Evolutionary conservation across 1,139 yeast genomes (phyloP).

Genomic region (Entelexis paramagnoliae): DNA sequence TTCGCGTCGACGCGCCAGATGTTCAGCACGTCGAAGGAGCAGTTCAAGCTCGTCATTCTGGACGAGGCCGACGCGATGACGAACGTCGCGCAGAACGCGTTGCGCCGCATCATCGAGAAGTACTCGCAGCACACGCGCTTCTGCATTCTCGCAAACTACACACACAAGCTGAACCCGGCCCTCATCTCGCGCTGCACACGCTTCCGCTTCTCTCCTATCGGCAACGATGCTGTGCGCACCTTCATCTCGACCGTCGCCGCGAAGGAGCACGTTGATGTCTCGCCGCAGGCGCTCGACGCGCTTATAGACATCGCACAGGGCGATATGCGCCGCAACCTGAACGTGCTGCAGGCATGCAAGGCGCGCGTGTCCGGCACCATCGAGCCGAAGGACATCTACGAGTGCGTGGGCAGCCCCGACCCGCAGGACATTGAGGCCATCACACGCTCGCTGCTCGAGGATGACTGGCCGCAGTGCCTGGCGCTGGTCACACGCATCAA

Average conservation of each 20-base stretch:
- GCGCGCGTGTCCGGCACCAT: slow-evolving; percentile 56
- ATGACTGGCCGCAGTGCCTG: slow-evolving; percentile 78
- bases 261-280: slow-evolving; percentile 51
- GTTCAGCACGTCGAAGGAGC: slow-evolving; percentile 43
- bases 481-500: slow-evolving; percentile 55
- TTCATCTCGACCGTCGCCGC: slow-evolving; percentile 60
- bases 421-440: slow-evolving; percentile 74
- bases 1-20: slow-evolving; percentile 89
- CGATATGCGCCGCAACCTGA: slow-evolving; percentile 92
- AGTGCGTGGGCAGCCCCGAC: slow-evolving; percentile 91
- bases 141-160: slow-evolving; percentile 91
- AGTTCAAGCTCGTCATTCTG: slow-evolving; percentile 74
- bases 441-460: slow-evolving; percentile 65
- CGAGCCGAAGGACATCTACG: slow-evolving; percentile 67
- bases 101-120: slow-evolving; percentile 82
- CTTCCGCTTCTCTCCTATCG: slow-evolving; percentile 81
- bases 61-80: slow-evolving; percentile 99
- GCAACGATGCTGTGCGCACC: slow-evolving; percentile 52
- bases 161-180: slow-evolving; percentile 93
- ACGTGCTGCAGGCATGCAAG: slow-evolving; percentile 87
- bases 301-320: slow-evolving; percentile 67
- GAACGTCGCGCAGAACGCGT: slow-evolving; percentile 88
- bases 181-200: slow-evolving; percentile 88
- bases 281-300: slow-evolving; percentile 52
- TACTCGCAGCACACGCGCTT: slow-evolving; percentile 91